Conservation (phyloP, 352 stramenopile genomes). For the Globisporangium recalcitrans region DNA sequence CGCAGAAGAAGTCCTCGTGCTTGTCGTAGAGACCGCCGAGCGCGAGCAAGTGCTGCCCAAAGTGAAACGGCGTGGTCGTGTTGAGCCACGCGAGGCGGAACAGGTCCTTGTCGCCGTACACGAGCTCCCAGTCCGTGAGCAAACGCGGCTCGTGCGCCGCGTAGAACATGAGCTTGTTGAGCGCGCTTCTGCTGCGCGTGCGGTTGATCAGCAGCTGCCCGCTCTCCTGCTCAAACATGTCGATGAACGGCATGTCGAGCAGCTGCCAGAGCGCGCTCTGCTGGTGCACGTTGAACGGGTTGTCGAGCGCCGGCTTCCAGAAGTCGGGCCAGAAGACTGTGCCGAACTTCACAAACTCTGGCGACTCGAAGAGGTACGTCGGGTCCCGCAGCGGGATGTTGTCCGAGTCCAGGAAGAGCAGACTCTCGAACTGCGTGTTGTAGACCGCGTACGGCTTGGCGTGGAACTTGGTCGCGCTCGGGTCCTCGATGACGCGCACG, state of each 20-base stretch:
- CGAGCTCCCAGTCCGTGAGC: conserved; percentile 29
- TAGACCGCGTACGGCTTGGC: conserved; percentile 24
- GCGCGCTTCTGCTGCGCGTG: conserved; percentile 11
- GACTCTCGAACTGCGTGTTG: conserved; percentile 21
- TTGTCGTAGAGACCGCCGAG: conserved; percentile 34
- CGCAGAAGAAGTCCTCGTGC: conserved; percentile 35
- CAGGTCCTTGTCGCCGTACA: conserved; percentile 56
- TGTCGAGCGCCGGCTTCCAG: conserved; percentile 20
- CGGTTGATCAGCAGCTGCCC: conserved; percentile 29
- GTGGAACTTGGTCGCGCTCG: conserved; percentile 18
- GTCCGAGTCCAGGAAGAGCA: conserved; percentile 31
- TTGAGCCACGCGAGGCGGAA: conserved; percentile 60
- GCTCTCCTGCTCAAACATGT: conserved; percentile 39
- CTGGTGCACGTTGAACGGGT: conserved; percentile 29
- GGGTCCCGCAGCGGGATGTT: conserved; percentile 27
- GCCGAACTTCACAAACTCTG: conserved; percentile 18
- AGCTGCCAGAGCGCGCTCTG: conserved; percentile 25
- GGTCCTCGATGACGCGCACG: conserved; percentile 24
- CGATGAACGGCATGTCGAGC: conserved; percentile 26
- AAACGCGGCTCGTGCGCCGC: conserved; percentile 30
- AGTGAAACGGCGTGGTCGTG: conserved; percentile 36
- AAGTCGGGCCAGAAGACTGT: conserved; percentile 37
- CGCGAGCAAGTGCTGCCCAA: conserved; percentile 38
- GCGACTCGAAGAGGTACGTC: conserved; percentile 24
- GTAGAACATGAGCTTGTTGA: conserved; percentile 42